Evolutionary conservation across 495 filamentous ascomycete species (phyloP).

Genomic region (Podospora conica): DNA sequence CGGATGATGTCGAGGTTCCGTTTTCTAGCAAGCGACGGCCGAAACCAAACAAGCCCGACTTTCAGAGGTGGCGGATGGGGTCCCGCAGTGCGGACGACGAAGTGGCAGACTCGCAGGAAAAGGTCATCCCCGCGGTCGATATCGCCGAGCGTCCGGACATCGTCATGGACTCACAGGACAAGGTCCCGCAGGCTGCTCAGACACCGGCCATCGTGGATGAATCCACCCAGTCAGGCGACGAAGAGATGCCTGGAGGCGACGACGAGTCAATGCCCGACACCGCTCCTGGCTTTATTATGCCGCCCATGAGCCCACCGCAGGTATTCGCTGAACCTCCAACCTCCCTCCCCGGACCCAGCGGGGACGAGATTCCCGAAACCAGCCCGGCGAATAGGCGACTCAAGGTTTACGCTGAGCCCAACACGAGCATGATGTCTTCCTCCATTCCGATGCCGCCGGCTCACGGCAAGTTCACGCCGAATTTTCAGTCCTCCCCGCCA

Average conservation of each 20-base stretch:
- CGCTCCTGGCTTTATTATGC: conserved; percentile 6
- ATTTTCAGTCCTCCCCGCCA: conserved; percentile 28
- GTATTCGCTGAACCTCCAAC: not conserved
- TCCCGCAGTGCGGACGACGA: conserved; percentile 5
- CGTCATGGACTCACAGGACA: conserved; percentile 30
- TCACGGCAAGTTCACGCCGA: not conserved
- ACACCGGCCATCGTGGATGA: conserved; percentile 10
- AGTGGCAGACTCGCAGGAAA: conserved; percentile 17
- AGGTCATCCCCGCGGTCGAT: not conserved
- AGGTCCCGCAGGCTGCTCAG: conserved; percentile 3
- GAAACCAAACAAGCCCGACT: conserved; percentile 16
- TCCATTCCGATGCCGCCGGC: not conserved
- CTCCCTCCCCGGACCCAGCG: conserved; percentile 12
- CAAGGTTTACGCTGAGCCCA: not conserved
- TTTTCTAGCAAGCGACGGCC: conserved; percentile 28
- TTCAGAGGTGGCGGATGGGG: conserved; percentile 9
- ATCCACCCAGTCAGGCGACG: conserved; percentile 20
- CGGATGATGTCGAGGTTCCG: conserved; percentile 34
- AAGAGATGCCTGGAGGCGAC: conserved; percentile 10
- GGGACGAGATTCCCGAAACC: conserved; percentile 36
- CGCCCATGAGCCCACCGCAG: conserved; percentile 3
- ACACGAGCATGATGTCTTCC: not conserved
- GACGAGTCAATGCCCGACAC: conserved; percentile 6
- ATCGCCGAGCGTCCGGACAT: conserved; percentile 3
- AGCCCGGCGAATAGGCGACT: conserved; percentile 24